Evolutionary conservation across 805 yeast genomes (phyloP).

Genomic region (Monosporozyma solicola): DNA sequence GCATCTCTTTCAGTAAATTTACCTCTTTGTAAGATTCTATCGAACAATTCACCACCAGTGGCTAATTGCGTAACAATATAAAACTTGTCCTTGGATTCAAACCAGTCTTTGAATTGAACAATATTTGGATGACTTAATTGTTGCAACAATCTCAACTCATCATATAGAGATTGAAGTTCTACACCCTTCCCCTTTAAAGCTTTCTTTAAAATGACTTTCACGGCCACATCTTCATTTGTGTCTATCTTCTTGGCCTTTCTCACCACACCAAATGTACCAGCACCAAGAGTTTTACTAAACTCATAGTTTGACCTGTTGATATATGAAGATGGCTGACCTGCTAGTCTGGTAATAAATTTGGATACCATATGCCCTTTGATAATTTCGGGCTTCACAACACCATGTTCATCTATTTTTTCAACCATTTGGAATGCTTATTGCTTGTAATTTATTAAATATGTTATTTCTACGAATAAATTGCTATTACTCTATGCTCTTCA

Average conservation of each 20-base stretch:
- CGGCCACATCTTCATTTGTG: constrained; percentile 68
- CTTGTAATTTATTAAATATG: neutral
- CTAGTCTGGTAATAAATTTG: constrained; percentile 42
- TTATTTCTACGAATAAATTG: too few species aligned
- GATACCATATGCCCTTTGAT: constrained; percentile 30
- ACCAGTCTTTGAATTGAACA: constrained; percentile 87
- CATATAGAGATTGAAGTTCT: constrained; percentile 51
- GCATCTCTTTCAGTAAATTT: constrained; percentile 88
- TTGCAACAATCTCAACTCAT: constrained; percentile 65
- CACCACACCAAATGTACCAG: constrained; percentile 92
- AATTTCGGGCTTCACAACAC: constrained; percentile 11
- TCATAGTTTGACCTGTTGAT: constrained; percentile 58
- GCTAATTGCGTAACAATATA: constrained; percentile 92
- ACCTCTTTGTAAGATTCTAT: constrained; percentile 71
- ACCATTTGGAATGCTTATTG: neutral
- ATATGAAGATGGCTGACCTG: constrained; percentile 68
- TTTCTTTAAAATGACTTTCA: constrained; percentile 80
- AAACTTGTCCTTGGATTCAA: constrained; percentile 85
- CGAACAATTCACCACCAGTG: constrained; percentile 92
- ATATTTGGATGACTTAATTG: constrained; percentile 74
- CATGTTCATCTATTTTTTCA: neutral
- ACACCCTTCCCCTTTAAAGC: constrained; percentile 69
- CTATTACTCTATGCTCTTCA: too few species aligned
- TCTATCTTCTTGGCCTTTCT: constrained; percentile 53
- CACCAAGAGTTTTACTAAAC: constrained; percentile 81